Percentiles rank a stretch among this genome's conserved stretches.
phyloP scores from a whole-genome alignment of 768 basidiomycete species.

The Mycena kentingensis region DNA sequence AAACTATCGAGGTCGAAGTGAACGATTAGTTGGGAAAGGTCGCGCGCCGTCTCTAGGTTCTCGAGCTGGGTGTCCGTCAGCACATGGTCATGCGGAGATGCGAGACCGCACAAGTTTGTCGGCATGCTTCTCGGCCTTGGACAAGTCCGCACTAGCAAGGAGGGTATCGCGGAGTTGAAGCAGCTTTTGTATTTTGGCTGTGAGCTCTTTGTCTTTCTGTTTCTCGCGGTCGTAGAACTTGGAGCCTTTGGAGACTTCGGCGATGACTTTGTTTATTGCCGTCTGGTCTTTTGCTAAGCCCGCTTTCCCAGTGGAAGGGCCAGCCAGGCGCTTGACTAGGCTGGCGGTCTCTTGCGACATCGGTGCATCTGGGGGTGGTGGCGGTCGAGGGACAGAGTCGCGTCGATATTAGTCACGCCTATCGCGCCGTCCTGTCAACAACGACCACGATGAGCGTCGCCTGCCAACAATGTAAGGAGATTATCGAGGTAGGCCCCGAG shows the following conservation, averaged over 20 bases:
- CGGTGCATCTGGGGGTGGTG: not conserved
- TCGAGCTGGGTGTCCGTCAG: constrained; percentile 45
- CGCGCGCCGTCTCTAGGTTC: constrained; percentile 73
- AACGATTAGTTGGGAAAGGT: constrained; percentile 82
- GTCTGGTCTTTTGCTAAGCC: constrained; percentile 83
- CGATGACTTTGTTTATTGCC: constrained; percentile 86
- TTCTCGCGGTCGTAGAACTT: constrained; percentile 96
- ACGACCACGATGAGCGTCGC: constrained; percentile 47
- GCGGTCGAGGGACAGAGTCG: too few species aligned
- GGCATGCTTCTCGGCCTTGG: constrained; percentile 60
- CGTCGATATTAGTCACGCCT: not conserved
- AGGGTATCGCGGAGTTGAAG: constrained; percentile 64
- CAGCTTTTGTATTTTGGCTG: constrained; percentile 71
- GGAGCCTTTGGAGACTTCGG: constrained; percentile 89
- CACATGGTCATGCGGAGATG: not conserved
- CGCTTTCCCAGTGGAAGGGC: constrained; percentile 87
- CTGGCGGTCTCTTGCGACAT: constrained; percentile 66
- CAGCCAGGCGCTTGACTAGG: constrained; percentile 78
- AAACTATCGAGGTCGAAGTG: constrained; percentile 98
- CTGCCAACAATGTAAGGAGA: constrained; percentile 92
- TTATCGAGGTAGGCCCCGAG: constrained; percentile 62
- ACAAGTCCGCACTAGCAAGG: constrained; percentile 58
- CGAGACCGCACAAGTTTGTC: constrained; percentile 64
- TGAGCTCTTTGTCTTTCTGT: constrained; percentile 83
- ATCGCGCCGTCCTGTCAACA: not conserved